These are phyloP conservation scores for Amaranthus tricolor DNA, from an alignment of 179 eudicot species.

Conservation along the genomic window DNA sequence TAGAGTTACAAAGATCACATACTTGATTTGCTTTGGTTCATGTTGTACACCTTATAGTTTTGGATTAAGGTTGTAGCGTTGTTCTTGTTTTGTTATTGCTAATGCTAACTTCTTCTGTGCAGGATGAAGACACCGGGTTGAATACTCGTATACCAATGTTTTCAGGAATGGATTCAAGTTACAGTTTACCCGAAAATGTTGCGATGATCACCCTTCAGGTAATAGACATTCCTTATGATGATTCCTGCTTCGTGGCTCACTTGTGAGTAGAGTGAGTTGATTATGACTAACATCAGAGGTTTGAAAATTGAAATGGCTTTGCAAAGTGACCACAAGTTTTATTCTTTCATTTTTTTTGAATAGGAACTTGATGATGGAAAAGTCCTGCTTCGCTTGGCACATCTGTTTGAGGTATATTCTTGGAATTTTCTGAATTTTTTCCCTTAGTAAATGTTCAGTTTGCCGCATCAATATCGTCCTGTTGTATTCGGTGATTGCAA, in stretches of 20 bases:
- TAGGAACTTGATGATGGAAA: constrained; percentile 80
- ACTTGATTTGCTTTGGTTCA: too few relatives aligned
- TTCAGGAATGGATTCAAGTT: constrained; percentile 66
- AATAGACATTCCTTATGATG: constrained; percentile 10
- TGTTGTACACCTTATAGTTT: too few relatives aligned
- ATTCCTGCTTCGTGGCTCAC: background rate
- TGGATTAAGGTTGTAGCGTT: too few relatives aligned
- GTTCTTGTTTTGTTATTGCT: background rate
- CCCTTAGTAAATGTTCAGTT: background rate
- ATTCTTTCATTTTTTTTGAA: constrained; percentile 4
- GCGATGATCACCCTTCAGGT: constrained; percentile 92
- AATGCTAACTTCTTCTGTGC: constrained; percentile 20
- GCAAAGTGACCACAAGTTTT: background rate
- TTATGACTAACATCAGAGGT: background rate
- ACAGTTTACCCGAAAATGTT: constrained; percentile 79
- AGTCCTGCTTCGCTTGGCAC: constrained; percentile 82
- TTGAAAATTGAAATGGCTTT: constrained; percentile 1
- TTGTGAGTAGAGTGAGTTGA: background rate
- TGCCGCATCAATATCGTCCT: background rate
- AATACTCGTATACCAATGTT: constrained; percentile 49
- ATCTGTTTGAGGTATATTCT: constrained; percentile 70
- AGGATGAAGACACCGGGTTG: constrained; percentile 66
- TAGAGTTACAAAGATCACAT: background rate
- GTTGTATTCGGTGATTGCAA: background rate
- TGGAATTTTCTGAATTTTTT: constrained; percentile 9